phyloP scores from a whole-genome alignment of 202 grass and related monocot genomes.

The Schoenoplectus triqueter region DNA sequence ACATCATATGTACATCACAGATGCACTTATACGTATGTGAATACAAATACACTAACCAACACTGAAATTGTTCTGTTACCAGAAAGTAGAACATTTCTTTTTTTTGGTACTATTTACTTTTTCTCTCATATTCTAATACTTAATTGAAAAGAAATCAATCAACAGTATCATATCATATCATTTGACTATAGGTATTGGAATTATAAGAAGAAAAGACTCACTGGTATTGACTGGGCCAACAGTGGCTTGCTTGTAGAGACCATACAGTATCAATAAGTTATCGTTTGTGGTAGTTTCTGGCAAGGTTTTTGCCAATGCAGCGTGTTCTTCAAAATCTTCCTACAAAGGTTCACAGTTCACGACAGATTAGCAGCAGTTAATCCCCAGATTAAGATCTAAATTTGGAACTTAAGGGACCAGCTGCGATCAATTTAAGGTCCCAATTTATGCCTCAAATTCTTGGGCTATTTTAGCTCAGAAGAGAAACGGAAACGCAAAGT shows the following conservation, averaged over 20 bases:
- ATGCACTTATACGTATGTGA: too few species aligned
- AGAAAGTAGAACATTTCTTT: not conserved
- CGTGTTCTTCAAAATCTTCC: conserved; percentile 76
- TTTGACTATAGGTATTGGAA: not conserved
- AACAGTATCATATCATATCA: not conserved
- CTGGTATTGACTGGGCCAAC: conserved; percentile 61
- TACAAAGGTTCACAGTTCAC: conserved; percentile 33
- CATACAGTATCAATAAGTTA: conserved; percentile 73
- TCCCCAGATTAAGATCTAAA: not conserved
- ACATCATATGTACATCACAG: too few species aligned
- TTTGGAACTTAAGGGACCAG: not conserved
- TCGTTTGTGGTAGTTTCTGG: conserved; percentile 55
- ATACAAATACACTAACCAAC: not conserved
- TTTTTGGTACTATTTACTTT: not conserved
- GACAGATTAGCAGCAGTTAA: conserved; percentile 4
- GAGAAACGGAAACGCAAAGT: not conserved
- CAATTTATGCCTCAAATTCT: not conserved
- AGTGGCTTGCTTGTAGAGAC: conserved; percentile 79
- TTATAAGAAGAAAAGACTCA: conserved; percentile 44
- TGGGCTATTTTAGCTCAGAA: not conserved
- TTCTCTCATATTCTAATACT: not conserved
- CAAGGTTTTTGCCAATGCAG: conserved; percentile 73
- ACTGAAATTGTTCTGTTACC: not conserved
- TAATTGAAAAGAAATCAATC: not conserved
- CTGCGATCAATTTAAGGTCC: not conserved